phyloP scores from a whole-genome alignment of 129 eudicot species.

The Deinandra increscens region DNA sequence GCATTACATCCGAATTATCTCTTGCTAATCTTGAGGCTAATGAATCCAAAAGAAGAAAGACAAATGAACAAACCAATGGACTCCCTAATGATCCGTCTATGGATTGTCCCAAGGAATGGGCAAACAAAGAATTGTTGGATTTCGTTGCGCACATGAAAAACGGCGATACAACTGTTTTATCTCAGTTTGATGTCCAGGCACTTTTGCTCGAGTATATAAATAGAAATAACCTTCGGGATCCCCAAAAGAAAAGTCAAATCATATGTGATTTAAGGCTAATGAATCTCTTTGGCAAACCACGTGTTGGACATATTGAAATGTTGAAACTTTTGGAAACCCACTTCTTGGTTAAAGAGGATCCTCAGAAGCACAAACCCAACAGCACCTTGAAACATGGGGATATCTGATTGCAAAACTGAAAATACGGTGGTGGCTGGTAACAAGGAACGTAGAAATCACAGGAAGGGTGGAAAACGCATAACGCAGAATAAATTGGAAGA shows the following conservation, averaged over 20 bases:
- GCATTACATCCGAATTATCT: slow-evolving; percentile 31
- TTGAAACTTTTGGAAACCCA: slow-evolving; percentile 84
- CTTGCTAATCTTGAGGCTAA: slow-evolving; percentile 42
- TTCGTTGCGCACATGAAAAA: slow-evolving; percentile 80
- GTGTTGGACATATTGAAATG: slow-evolving; percentile 88
- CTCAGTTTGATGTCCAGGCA: slow-evolving; percentile 76
- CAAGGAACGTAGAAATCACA: slow-evolving; percentile 58
- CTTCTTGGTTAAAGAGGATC: slow-evolving; percentile 52
- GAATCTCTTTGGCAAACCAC: slow-evolving; percentile 65
- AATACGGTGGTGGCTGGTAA: slow-evolving; percentile 33
- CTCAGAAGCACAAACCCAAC: slow-evolving; percentile 41
- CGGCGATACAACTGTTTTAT: slow-evolving; percentile 68
- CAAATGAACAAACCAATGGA: slow-evolving; percentile 29
- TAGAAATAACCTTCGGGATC: slow-evolving; percentile 78
- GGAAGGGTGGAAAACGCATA: slow-evolving; percentile 54
- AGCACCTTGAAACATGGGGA: slow-evolving; percentile 31
- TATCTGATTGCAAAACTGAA: slow-evolving; percentile 39
- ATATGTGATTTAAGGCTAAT: slow-evolving; percentile 72
- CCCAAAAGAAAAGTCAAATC: slow-evolving; percentile 73
- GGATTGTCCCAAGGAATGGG: slow-evolving; percentile 56
- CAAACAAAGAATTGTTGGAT: slow-evolving; percentile 72
- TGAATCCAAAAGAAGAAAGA: slow-evolving; percentile 40
- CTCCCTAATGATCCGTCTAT: slow-evolving; percentile 21
- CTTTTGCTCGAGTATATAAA: slow-evolving; percentile 76
- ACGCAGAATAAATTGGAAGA: slow-evolving; percentile 60